phyloP scores from a whole-genome alignment of 352 stramenopile species.

The Phytophthora rubi region DNA sequence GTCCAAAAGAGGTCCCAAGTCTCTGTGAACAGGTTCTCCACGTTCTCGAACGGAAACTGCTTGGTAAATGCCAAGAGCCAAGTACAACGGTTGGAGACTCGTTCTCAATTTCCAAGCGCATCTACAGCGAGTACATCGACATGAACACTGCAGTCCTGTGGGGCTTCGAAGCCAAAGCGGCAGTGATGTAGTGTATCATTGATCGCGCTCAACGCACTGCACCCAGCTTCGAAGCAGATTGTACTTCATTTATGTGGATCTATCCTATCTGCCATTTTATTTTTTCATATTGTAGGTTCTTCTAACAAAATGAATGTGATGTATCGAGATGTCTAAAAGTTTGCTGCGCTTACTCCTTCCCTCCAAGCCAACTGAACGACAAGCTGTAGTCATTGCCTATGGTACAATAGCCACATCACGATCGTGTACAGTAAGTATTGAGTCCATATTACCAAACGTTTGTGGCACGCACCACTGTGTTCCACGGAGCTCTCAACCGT shows the following conservation, averaged over 20 bases:
- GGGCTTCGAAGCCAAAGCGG: neutral
- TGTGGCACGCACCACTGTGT: neutral
- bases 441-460: no score
- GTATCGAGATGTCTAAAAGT: no score
- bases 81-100: conserved; percentile 17
- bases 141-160: neutral
- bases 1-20: no score
- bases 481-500: conserved; percentile 4
- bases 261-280: neutral
- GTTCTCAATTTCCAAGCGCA: neutral
- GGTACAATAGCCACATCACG: neutral
- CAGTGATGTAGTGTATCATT: neutral
- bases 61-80: conserved; percentile 6
- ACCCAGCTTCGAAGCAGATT: neutral
- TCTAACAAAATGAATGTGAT: neutral
- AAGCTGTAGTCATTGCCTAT: neutral
- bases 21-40: no score
- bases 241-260: neutral
- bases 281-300: neutral
- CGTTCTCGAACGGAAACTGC: no score
- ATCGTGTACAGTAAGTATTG: no score
- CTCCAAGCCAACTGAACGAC: neutral
- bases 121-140: neutral
- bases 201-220: neutral
- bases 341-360: no score